Conservation (phyloP, 2,329 filamentous ascomycete genomes). For the Aspergillus niger region DNA sequence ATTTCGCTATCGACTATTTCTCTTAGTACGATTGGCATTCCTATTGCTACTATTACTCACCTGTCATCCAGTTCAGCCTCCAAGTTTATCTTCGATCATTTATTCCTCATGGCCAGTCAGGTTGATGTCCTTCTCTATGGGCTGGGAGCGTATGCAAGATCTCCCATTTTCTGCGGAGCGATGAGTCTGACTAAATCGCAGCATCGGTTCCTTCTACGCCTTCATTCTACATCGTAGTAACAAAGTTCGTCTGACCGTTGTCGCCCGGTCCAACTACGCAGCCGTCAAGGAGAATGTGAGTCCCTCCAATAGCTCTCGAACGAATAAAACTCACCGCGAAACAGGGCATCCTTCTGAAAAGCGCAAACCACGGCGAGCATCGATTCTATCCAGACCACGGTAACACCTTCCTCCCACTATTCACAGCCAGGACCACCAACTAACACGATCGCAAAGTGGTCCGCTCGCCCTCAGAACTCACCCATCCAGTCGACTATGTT, state of each 20-base stretch:
- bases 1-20: no score
- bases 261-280: constrained; percentile 51
- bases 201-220: constrained; percentile 61
- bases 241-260: constrained; percentile 45
- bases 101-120: constrained; percentile 11
- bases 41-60: no score
- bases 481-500: constrained; percentile 36
- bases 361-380: constrained; percentile 45
- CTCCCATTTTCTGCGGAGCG: not conserved
- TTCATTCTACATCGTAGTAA: constrained; percentile 53
- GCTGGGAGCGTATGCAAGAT: constrained; percentile 53
- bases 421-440: not conserved
- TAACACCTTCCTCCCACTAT: constrained; percentile 21
- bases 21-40: no score
- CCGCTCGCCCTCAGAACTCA: constrained; percentile 38
- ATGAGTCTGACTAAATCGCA: constrained; percentile 25
- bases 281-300: constrained; percentile 44
- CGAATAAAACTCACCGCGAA: not conserved
- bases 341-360: constrained; percentile 47
- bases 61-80: no score
- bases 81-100: not conserved
- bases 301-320: not conserved
- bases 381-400: constrained; percentile 37
- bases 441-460: constrained; percentile 33
- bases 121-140: constrained; percentile 55